A percentile compares a stretch with the other conserved stretches of the same genome.
Evolutionary conservation across 1,139 yeast species (phyloP).

Genomic region (Debaryomyces nepalensis): DNA sequence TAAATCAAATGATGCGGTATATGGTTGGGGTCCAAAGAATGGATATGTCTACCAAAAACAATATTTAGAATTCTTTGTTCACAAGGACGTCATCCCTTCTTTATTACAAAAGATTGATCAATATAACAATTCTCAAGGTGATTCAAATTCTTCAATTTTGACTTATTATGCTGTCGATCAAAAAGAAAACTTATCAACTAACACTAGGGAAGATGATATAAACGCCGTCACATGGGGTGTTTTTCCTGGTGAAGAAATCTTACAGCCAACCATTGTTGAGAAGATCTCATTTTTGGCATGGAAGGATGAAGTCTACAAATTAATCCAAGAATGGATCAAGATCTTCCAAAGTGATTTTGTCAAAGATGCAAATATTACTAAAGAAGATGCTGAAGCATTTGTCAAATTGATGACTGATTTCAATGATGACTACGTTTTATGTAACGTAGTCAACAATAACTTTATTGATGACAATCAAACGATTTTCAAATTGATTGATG

Average conservation of each 20-base stretch:
- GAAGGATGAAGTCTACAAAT: constrained; percentile 93
- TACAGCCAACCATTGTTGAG: constrained; percentile 94
- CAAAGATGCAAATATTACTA: constrained; percentile 44
- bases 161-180: constrained; percentile 82
- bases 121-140: constrained; percentile 42
- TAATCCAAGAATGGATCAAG: constrained; percentile 79
- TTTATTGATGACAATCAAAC: constrained; percentile 57
- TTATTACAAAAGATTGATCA: constrained; percentile 43
- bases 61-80: constrained; percentile 81
- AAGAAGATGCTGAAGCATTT: constrained; percentile 31
- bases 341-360: constrained; percentile 49
- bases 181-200: constrained; percentile 60
- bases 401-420: constrained; percentile 52
- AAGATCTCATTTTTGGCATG: constrained; percentile 88
- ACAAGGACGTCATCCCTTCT: constrained; percentile 53
- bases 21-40: constrained; percentile 96
- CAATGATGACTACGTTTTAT: constrained; percentile 67
- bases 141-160: constrained; percentile 48
- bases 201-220: constrained; percentile 76
- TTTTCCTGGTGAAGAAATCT: constrained; percentile 88
- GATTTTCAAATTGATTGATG: constrained; percentile 48
- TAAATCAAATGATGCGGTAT: constrained; percentile 67
- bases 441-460: constrained; percentile 91
- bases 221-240: constrained; percentile 99
- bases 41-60: constrained; percentile 95